Evolutionary conservation across 345 rosid genomes (phyloP).

Genomic region (Eutrema japonicum): DNA sequence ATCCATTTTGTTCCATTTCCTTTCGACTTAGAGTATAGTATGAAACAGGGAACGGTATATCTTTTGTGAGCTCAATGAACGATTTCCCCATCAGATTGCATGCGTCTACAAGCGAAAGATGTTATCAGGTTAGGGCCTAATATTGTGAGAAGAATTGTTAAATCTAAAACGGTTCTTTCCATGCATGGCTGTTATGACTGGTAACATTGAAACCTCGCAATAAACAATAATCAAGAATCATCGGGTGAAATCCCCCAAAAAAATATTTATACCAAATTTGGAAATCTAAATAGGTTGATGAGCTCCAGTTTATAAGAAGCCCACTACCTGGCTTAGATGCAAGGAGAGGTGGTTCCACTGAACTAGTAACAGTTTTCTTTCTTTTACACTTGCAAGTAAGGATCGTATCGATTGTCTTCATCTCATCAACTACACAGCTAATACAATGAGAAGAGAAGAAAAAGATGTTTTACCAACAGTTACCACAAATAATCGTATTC

Average conservation of each 20-base stretch:
- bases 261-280: background rate
- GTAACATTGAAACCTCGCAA: background rate
- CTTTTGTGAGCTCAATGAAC: conserved; percentile 54
- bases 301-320: too few species aligned
- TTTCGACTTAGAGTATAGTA: conserved; percentile 74
- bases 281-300: background rate
- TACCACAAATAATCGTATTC: background rate
- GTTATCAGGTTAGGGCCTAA: background rate
- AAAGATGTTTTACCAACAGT: conserved; percentile 12
- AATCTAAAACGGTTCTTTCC: background rate
- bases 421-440: conserved; percentile 87
- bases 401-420: conserved; percentile 78
- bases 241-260: background rate
- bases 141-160: background rate
- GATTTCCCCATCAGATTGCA: conserved; percentile 38
- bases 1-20: conserved; percentile 84
- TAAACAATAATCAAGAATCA: background rate
- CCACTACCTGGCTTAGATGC: conserved; percentile 60
- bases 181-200: background rate
- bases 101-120: conserved; percentile 48
- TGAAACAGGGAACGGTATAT: conserved; percentile 77
- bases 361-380: conserved; percentile 57
- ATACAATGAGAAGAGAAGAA: conserved; percentile 39
- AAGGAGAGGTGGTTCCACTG: conserved; percentile 41
- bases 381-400: conserved; percentile 79